Base-by-base conservation (phyloP, 306 rosid species). In the Corylus americana region DNA sequence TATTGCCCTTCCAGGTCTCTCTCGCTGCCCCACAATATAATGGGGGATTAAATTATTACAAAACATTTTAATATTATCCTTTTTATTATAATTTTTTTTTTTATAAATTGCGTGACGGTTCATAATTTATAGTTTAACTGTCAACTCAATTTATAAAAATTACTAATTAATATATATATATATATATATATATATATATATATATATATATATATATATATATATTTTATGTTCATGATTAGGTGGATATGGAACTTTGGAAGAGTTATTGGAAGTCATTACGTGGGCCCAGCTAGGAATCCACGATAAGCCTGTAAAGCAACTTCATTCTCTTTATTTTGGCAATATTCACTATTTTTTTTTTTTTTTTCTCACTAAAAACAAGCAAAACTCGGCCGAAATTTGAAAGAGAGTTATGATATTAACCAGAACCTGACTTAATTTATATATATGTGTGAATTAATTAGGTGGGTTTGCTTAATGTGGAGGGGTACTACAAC, bases 221-320 rank as follows among this genome's bases (percentile, higher is more conserved):
- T 31, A 31, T 2, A 31, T 1, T 64, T 13, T 13, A 1, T 67
- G 14, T 45, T 29, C 7, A 58, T 35, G 31, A 17, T 44, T 55
- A 80, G 84, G 84, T 70, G 84, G 84, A 44, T 81, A 76, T 70
- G 84, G 84, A 81, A 81, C 84, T 14, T 42, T 81, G 74, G 85
- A 81, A 81, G 85, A 81, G 81, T 64, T 81, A n/a, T 22, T 81
- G 11, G 85, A 81, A 76, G 85, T 76, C 77, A 71, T 76, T 14
- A 71, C 85, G 3, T 81, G 85, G 85, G 77, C 85, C 85, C 85
- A 81, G 73, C 80, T 81, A 7, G 85, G 85, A 45, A 81, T 81
- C 77, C 85, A 81, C 18, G 81, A 81, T 49, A 81, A 81, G 25
- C 85, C 85, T 12, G 85, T 81, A 81, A 74, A 55, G 5, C 17